phyloP scores from a whole-genome alignment of 768 basidiomycete species.

The Leccinum pellstonianum region DNA sequence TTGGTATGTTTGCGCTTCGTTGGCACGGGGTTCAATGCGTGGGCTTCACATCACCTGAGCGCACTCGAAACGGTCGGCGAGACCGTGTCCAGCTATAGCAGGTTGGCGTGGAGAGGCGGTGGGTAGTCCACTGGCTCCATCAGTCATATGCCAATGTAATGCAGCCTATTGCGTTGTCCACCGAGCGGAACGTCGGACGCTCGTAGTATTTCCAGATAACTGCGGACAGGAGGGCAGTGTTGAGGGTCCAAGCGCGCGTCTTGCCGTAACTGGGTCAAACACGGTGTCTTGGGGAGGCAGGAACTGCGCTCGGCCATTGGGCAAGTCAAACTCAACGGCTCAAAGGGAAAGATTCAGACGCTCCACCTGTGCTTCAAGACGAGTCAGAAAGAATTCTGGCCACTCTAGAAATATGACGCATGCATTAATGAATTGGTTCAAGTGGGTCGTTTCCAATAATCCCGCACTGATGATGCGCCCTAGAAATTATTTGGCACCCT shows the following conservation, averaged over 20 bases:
- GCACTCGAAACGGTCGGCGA: slow-evolving; percentile 18
- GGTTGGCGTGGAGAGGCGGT: slow-evolving; percentile 14
- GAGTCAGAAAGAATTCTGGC: not conserved
- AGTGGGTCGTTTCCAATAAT: slow-evolving; percentile 4
- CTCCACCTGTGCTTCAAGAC: not conserved
- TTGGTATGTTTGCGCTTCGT: slow-evolving; percentile 20
- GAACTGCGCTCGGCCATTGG: not conserved
- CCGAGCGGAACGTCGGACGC: slow-evolving; percentile 8
- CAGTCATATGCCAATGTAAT: slow-evolving; percentile 5
- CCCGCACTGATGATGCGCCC: slow-evolving; percentile 1
- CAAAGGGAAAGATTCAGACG: not conserved
- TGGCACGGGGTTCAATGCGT: slow-evolving; percentile 27
- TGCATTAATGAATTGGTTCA: slow-evolving; percentile 1
- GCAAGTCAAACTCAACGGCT: slow-evolving; percentile 7
- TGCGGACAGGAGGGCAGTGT: slow-evolving; percentile 18
- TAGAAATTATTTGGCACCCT: not conserved
- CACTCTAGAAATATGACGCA: slow-evolving; percentile 3
- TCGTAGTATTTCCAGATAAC: slow-evolving; percentile 2
- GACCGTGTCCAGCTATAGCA: slow-evolving; percentile 11
- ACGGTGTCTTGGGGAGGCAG: not conserved
- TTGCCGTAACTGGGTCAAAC: slow-evolving; percentile 4
- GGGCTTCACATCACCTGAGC: slow-evolving; percentile 19
- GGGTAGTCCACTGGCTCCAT: not conserved
- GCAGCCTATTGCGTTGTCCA: slow-evolving; percentile 1
- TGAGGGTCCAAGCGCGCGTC: not conserved